Conservation (phyloP, 768 basidiomycete species). For the Hypsizygus marmoreus region DNA sequence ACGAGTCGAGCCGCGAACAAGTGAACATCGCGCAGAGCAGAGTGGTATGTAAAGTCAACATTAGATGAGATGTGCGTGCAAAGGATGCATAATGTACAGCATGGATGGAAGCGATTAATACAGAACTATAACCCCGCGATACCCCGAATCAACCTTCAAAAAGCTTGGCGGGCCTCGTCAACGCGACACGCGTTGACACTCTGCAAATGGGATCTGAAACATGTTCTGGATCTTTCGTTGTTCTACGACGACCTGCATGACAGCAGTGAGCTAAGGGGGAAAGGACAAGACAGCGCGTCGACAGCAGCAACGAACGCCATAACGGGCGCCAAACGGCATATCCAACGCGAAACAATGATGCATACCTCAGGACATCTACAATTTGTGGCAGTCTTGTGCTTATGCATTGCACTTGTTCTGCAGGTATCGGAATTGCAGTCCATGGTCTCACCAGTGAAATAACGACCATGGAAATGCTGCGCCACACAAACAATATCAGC, state of each 20-base stretch:
- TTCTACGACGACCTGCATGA: slow-evolving; percentile 41
- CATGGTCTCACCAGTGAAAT: slow-evolving; percentile 44
- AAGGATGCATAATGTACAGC: slow-evolving; percentile 8
- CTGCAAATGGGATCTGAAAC: slow-evolving; percentile 44
- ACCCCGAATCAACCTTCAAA: slow-evolving; percentile 6
- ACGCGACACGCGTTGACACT: slow-evolving; percentile 40
- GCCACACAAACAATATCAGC: slow-evolving; percentile 18
- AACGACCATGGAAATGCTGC: slow-evolving; percentile 52
- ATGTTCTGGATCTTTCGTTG: slow-evolving; percentile 48
- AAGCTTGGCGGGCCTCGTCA: slow-evolving; percentile 19
- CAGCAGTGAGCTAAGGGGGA: too few relatives aligned
- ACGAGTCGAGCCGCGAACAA: too few relatives aligned
- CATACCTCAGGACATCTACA: slow-evolving; percentile 45
- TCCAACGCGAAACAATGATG: background rate
- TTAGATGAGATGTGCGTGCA: background rate
- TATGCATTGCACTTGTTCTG: slow-evolving; percentile 42
- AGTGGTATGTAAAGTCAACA: too few relatives aligned
- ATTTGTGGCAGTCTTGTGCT: slow-evolving; percentile 43
- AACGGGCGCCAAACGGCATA: slow-evolving; percentile 1
- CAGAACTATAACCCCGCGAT: slow-evolving; percentile 3
- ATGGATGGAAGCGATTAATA: slow-evolving; percentile 14
- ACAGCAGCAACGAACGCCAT: too few relatives aligned
- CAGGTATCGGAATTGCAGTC: slow-evolving; percentile 42
- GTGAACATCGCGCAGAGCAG: too few relatives aligned
- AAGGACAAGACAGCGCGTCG: slow-evolving; percentile 5